Evolutionary conservation across 1,284 basidiomycete genomes (phyloP).

Genomic region (Mrakiaceae sp.): DNA sequence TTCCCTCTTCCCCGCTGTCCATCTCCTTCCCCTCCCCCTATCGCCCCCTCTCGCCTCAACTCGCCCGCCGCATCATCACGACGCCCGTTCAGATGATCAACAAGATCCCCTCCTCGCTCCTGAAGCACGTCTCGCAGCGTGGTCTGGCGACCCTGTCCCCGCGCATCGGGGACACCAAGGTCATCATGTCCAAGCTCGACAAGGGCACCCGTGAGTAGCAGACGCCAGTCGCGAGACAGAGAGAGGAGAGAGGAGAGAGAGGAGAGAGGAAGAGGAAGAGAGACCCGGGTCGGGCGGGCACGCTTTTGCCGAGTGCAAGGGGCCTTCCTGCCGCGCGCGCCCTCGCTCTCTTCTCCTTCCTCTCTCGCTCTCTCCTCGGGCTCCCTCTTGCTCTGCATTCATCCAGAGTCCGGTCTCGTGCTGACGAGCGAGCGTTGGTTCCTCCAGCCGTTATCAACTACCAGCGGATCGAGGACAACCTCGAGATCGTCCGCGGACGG

Average conservation of each 20-base stretch:
- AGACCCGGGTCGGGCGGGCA: background rate
- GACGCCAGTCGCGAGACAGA: background rate
- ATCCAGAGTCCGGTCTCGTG: background rate
- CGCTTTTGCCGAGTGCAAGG: background rate
- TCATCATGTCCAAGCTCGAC: constrained; percentile 75
- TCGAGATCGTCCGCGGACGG: constrained; percentile 69
- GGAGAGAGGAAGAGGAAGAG: no score
- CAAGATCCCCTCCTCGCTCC: constrained; percentile 12
- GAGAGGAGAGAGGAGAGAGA: no score
- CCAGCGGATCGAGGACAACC: constrained; percentile 92
- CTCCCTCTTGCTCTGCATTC: background rate
- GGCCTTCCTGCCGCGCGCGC: background rate
- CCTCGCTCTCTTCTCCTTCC: background rate
- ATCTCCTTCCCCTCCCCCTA: background rate
- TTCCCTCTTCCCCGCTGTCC: background rate
- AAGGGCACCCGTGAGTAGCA: constrained; percentile 39
- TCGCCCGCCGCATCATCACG: background rate
- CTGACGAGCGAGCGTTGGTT: background rate
- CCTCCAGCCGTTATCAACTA: constrained; percentile 75
- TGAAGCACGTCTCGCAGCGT: constrained; percentile 13
- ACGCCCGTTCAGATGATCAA: constrained; percentile 8
- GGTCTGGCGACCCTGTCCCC: constrained; percentile 63
- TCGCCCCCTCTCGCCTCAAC: background rate
- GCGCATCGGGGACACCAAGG: constrained; percentile 76
- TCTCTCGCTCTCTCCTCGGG: background rate